phyloP scores from a whole-genome alignment of 2,329 filamentous ascomycete species.

The Talaromyces marneffei region DNA sequence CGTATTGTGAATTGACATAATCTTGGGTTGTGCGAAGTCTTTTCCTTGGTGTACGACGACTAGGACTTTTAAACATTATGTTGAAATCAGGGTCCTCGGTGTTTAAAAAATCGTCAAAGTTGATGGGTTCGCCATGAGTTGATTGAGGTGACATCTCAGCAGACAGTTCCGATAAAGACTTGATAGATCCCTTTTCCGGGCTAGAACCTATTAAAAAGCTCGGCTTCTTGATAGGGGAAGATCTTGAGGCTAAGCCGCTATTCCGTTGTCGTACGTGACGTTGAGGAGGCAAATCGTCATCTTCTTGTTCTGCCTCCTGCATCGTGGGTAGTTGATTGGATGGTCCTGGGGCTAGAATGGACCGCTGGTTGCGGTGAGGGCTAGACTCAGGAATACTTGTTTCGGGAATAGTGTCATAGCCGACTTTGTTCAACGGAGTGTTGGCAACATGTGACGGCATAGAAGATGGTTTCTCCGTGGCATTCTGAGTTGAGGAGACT shows the following conservation, averaged over 20 bases:
- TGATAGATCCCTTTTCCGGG: conserved; percentile 33
- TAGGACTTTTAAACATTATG: conserved; percentile 24
- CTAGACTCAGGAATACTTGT: conserved; percentile 38
- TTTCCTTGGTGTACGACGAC: conserved; percentile 32
- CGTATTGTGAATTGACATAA: neutral
- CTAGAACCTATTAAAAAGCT: conserved; percentile 30
- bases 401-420: conserved; percentile 25
- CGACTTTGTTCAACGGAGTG: conserved; percentile 30
- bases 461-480: conserved; percentile 29
- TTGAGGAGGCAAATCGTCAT: conserved; percentile 33
- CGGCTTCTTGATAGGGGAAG: neutral
- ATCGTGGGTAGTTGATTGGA: conserved; percentile 1
- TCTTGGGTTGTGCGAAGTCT: conserved; percentile 26
- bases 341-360: neutral
- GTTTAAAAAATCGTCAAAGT: conserved; percentile 34
- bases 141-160: conserved; percentile 37
- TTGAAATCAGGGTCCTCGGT: conserved; percentile 32
- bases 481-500: neutral
- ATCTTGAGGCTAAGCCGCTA: neutral
- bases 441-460: conserved; percentile 37
- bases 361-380: conserved; percentile 20
- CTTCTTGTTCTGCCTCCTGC: conserved; percentile 28
- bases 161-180: conserved; percentile 38
- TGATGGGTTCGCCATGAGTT: conserved; percentile 27
- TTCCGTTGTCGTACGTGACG: conserved; percentile 16